Base-by-base conservation (phyloP, 768 basidiomycete genomes). In the Trametes coccinea region DNA sequence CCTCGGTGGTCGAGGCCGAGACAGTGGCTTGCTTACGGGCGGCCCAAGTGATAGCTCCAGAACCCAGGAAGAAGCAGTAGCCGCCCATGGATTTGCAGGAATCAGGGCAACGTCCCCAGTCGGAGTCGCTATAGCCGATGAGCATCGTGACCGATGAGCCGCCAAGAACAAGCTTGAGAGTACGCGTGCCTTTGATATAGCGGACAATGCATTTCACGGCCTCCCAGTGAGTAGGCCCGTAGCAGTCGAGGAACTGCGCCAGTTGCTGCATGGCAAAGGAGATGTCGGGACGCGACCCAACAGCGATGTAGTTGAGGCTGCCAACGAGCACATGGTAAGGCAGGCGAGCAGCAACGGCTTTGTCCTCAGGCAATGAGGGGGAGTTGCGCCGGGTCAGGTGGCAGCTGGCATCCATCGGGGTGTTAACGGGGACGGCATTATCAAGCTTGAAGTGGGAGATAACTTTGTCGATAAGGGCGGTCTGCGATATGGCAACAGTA, bases 1-100 rank as follows among this genome's bases (percentile, higher is more conserved):
- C 76, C 63, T 83, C 78, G 3, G 71, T 72, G 0, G 75, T 79
- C 0, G 78, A 82, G 0, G 72, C 64, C 0, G 81, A 67, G 27
- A 80, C 70, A 0, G 71, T 71, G 1, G 60, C 46, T 66, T 84
- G 82, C 49, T 73, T 70, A 47, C 74, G 71, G 0, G 75, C 74
- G 16, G 66, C 69, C 81, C 82, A 83, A 2, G 72, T 66, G 2
- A 82, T 68, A 7, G 75, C 67, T 2, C 73, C 78, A 0, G 74
- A 73, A 13, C 63, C 69, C 22, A 76, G 56, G 29, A 71, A 69
- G 67, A 70, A 72, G 13, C 52, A 68, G 57, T 64, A 76, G 3
- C 71, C 76, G 37, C 57, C 76, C 5, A 66, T 72, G 7, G 71
- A 71, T 17, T 47, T 45, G 16, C 43, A 22, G 6, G 51, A 50